Evolutionary conservation across 2,329 filamentous ascomycete species (phyloP), one percentile per base, ranked within the genome.

Genomic region (Penicillium sp.): DNA sequence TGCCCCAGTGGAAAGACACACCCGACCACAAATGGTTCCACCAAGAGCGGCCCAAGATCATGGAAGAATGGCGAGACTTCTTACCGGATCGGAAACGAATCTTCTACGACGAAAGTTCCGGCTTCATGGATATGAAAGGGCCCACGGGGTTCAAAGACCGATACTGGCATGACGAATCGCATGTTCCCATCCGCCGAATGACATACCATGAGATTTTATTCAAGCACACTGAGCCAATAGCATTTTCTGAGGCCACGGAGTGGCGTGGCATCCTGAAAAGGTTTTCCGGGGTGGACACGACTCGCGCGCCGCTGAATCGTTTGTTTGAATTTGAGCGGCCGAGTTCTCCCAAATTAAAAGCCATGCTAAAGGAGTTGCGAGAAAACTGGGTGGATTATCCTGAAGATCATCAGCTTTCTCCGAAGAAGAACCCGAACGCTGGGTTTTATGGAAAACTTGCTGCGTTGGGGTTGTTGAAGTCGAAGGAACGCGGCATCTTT

Each of bases 1-100:
- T 42, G 6, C 38, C 42, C 1, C 10, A 48, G 4, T 63, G 60
- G 60, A 34, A 31, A 12, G 60, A 58, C 29, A 52, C 45, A n/a
- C 26, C 52, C 2, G 36, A 45, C 12, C 16, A 55, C 6, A 51
- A 41, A 10, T 77, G 72, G 74, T 59, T 68, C 38, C 59, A 61
- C 13, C 61, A 66, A 15, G 51, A 67, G 1, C 59, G 81, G 3
- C 80, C 80, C 1, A 62, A 68, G 7, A 60, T 79, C 28, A 57
- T 82, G n/a, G 63, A 70, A 43, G 77, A 81, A 60, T 82, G 81
- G 69, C 64, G 64, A 12, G 70, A 72, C 38, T 80, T 81, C 51
- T 49, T 83, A 7, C 74, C 74, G 0, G 66, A 68, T 21, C 56
- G 59, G 2, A 58, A 51, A 24, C 45, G 16, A 3, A 57, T 75